Conservation (phyloP, 768 basidiomycete species). For the Pleurotus eryngii region DNA sequence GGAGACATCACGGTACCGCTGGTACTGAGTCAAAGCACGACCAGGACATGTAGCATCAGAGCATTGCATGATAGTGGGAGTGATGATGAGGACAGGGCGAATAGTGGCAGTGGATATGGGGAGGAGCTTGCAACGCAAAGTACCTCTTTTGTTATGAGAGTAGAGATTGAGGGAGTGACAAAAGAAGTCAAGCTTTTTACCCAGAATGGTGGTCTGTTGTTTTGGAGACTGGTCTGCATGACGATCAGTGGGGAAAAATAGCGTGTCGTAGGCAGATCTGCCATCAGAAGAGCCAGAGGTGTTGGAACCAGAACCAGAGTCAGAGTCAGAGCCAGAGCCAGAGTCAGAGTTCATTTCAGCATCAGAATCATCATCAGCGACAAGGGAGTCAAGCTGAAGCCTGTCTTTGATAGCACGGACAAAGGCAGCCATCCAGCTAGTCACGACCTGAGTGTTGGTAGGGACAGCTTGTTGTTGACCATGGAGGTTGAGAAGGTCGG, state of each 20-base stretch:
- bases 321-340: not conserved
- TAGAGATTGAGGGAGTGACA: too few species aligned
- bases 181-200: too few species aligned
- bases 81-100: not conserved
- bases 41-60: not conserved
- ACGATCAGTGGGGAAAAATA: not conserved
- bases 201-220: too few species aligned
- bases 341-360: not conserved
- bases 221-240: too few species aligned
- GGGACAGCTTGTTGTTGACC: not conserved
- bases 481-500: constrained; percentile 5
- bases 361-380: not conserved
- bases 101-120: not conserved
- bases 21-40: not conserved
- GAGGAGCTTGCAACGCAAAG: not conserved
- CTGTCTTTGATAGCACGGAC: not conserved
- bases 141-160: too few species aligned
- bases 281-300: not conserved
- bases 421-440: not conserved
- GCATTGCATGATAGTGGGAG: constrained; percentile 4
- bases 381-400: not conserved
- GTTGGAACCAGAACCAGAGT: not conserved
- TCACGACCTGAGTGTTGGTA: not conserved
- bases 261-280: not conserved
- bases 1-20: constrained; percentile 11